Evolutionary conservation across 257 asterid species (phyloP), one percentile per base, ranked within the genome.

Genomic region (Ilex aquifolium): DNA sequence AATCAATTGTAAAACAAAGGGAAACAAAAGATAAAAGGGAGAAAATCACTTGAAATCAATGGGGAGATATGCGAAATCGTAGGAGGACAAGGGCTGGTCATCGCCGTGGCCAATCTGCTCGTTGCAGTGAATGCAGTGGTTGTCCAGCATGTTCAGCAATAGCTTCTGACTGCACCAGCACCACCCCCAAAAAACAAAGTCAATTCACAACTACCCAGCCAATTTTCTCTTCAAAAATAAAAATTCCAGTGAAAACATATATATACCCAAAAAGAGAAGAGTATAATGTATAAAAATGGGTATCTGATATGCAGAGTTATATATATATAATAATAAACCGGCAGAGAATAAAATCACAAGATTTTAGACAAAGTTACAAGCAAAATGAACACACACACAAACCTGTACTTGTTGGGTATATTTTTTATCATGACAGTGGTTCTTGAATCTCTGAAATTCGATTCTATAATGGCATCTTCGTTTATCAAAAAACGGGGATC

Each of bases 381-480:
- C 52, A 31, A 31, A 36, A 42, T 10, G 66, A 32, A 44, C 56
- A 29, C 52, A 46, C 13, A 7, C 31, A 53, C 15, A 53, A 56
- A 93, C 99, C 97, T 93, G 86, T 93, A 93, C 79, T 93, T 93
- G 79, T 93, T 93, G n/a, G 99, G 99, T 61, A 93, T 93, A 89
- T 93, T 93, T 39, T 90, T 93, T 3, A 93, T 90, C 99, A 93
- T 93, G 65, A 93, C 86, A 59, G 99, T 90, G 36, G 99, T 93
- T 83, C 99, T 82, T 1, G 76, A 40, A 77, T 93, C 99, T 60
- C 73, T 75, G 74, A 77, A 74, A 68, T 78, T 76, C 0, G 95
- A 75, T 71, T 84, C 95, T 74, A 69, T 63, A 4, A 77, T 76
- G 14, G 83, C 81, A 44, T 80, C 95, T 69, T 84, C 89, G 5